Conservation (phyloP, 108 stramenopile species). For the Tribonema minus region DNA sequence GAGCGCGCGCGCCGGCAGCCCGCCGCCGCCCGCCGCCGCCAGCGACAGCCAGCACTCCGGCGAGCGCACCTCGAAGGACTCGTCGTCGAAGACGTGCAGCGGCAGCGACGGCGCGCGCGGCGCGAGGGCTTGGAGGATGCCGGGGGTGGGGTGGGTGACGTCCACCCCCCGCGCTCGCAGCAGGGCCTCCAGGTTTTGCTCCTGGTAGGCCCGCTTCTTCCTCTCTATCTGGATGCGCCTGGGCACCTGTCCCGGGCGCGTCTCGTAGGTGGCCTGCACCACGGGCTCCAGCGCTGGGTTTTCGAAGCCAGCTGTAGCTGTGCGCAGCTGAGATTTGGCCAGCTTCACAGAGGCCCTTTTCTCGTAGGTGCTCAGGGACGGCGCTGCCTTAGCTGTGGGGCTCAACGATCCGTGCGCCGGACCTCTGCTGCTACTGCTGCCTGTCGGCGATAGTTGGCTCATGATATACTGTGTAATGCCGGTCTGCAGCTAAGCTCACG, state of each 20-base stretch:
- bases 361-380: slow-evolving; percentile 12
- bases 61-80: slow-evolving; percentile 47
- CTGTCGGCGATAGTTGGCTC: no score
- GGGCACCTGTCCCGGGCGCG: slow-evolving; percentile 58
- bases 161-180: slow-evolving; percentile 47
- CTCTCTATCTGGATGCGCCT: slow-evolving; percentile 63
- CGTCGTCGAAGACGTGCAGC: slow-evolving; percentile 55
- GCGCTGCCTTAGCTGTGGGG: no score
- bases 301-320: slow-evolving; percentile 16
- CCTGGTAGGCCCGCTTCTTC: slow-evolving; percentile 46
- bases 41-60: slow-evolving; percentile 52
- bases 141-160: slow-evolving; percentile 11
- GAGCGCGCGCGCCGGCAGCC: slow-evolving; percentile 11
- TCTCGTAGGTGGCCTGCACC: slow-evolving; percentile 55
- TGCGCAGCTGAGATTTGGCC: slow-evolving; percentile 23
- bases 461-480: no score
- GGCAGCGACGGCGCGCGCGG: slow-evolving; percentile 20
- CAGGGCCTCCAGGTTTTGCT: slow-evolving; percentile 44
- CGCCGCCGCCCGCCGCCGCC: slow-evolving; percentile 8
- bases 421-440: no score
- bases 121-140: slow-evolving; percentile 6
- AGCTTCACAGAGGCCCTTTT: slow-evolving; percentile 23
- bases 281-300: slow-evolving; percentile 50
- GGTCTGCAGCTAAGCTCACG: no score
- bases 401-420: no score